Percentiles rank a stretch among this genome's conserved stretches.
Evolutionary conservation across 768 basidiomycete genomes (phyloP).

Genomic region (Lentinula guzmanii): DNA sequence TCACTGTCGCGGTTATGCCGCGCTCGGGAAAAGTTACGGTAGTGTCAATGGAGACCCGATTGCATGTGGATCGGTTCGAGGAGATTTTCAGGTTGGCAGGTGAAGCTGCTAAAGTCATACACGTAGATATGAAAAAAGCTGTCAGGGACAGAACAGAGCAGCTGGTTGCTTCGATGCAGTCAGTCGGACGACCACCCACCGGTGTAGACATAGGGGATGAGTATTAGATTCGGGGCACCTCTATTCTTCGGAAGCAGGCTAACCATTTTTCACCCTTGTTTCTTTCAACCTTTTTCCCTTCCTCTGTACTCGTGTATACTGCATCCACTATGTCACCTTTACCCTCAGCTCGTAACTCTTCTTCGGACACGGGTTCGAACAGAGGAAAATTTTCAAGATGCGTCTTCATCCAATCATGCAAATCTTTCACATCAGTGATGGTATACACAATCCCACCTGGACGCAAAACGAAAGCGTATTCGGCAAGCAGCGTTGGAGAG

Average conservation of each 20-base stretch:
- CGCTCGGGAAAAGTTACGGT: conserved; percentile 80
- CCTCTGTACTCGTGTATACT: conserved; percentile 84
- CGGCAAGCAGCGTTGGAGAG: conserved; percentile 93
- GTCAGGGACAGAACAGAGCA: conserved; percentile 56
- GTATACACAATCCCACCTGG: conserved; percentile 97
- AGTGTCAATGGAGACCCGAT: conserved; percentile 89
- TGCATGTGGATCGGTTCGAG: conserved; percentile 89
- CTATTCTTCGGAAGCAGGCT: conserved; percentile 78
- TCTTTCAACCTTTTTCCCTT: conserved; percentile 94
- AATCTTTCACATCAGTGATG: conserved; percentile 92
- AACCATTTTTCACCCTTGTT: conserved; percentile 90
- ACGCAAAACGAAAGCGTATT: conserved; percentile 90
- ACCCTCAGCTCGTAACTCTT: conserved; percentile 68
- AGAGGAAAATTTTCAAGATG: conserved; percentile 87
- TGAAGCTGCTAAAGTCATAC: conserved; percentile 72
- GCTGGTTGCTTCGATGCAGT: conserved; percentile 59
- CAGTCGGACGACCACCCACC: conserved; percentile 26
- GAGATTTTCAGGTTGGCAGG: conserved; percentile 79
- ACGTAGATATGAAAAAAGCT: conserved; percentile 76
- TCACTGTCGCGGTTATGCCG: conserved; percentile 89
- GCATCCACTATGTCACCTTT: conserved; percentile 77
- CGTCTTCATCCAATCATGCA: conserved; percentile 91
- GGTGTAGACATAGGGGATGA: conserved; percentile 29
- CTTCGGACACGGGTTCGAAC: conserved; percentile 75
- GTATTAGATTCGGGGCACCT: conserved; percentile 24